Percentiles rank a stretch among this genome's conserved stretches.
Conservation (phyloP, 1,284 basidiomycete species). For the Testicularia cyperi region DNA sequence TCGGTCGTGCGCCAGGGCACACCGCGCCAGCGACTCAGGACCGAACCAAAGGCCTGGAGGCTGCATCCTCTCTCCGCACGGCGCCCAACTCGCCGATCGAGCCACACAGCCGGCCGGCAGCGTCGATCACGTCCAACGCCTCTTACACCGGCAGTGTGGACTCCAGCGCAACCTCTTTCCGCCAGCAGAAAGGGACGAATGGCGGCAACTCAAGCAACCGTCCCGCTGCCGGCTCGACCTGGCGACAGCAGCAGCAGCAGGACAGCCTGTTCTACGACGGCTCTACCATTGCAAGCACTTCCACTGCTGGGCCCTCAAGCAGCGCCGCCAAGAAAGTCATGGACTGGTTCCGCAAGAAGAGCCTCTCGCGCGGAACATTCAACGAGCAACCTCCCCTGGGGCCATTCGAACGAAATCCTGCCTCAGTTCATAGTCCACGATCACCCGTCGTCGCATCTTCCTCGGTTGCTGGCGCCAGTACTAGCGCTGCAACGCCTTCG, state of each 20-base stretch:
- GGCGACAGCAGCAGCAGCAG: conserved; percentile 3
- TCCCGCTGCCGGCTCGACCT: neutral
- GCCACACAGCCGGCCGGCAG: neutral
- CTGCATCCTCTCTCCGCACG: conserved; percentile 1
- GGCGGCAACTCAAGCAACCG: conserved; percentile 6
- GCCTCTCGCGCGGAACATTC: conserved; percentile 60
- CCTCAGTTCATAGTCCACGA: conserved; percentile 7
- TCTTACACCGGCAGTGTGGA: too few relatives aligned
- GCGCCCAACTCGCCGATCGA: too few relatives aligned
- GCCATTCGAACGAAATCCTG: conserved; percentile 31
- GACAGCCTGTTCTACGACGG: conserved; percentile 35
- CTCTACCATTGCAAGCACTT: conserved; percentile 35
- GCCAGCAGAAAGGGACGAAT: too few relatives aligned
- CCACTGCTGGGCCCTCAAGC: conserved; percentile 60
- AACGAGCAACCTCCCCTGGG: conserved; percentile 49
- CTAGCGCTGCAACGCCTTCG: conserved; percentile 8
- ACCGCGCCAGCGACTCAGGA: conserved; percentile 25
- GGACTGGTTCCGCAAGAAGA: conserved; percentile 69
- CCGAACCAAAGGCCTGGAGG: conserved; percentile 14
- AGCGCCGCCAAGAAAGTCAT: conserved; percentile 68
- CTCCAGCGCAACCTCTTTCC: too few relatives aligned
- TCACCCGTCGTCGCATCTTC: too few relatives aligned
- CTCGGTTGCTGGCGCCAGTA: too few relatives aligned
- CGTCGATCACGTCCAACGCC: neutral
- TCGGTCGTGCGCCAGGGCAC: conserved; percentile 25